Evolutionary conservation across 352 stramenopile species (phyloP).

Genomic region (Phytophthora cryptogea): DNA sequence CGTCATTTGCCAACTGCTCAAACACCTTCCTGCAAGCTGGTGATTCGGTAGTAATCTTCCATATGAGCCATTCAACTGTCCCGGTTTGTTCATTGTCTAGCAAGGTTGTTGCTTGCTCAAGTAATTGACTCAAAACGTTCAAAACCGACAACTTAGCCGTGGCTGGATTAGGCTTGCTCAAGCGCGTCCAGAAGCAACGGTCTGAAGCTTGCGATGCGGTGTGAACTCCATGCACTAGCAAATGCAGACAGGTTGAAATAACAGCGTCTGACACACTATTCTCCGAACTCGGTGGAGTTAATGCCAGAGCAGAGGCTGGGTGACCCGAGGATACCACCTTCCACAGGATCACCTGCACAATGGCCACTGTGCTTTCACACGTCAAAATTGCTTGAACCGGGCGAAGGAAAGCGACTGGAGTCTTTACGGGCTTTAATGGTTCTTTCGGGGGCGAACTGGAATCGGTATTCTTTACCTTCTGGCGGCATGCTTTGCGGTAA

Average conservation of each 20-base stretch:
- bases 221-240: constrained; percentile 82
- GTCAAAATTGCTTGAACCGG: constrained; percentile 65
- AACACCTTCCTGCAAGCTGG: constrained; percentile 43
- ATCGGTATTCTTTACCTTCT: constrained; percentile 34
- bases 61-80: constrained; percentile 79
- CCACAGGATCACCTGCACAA: constrained; percentile 74
- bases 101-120: constrained; percentile 44
- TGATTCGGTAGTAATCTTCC: constrained; percentile 57
- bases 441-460: constrained; percentile 35
- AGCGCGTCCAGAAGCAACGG: constrained; percentile 51
- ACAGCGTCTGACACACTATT: constrained; percentile 78
- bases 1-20: constrained; percentile 37
- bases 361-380: constrained; percentile 66
- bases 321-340: constrained; percentile 44
- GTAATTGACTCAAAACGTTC: constrained; percentile 56
- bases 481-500: constrained; percentile 55
- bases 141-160: constrained; percentile 56
- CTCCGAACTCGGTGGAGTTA: constrained; percentile 14
- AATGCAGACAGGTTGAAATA: constrained; percentile 80
- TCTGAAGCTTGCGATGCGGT: constrained; percentile 40
- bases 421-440: constrained; percentile 41
- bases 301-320: constrained; percentile 1
- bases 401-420: constrained; percentile 55
- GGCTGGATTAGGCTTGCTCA: constrained; percentile 41
- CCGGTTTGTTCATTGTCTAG: constrained; percentile 78